Evolutionary conservation across 805 yeast species (phyloP).

Genomic region (Teunomyces gatunensis): DNA sequence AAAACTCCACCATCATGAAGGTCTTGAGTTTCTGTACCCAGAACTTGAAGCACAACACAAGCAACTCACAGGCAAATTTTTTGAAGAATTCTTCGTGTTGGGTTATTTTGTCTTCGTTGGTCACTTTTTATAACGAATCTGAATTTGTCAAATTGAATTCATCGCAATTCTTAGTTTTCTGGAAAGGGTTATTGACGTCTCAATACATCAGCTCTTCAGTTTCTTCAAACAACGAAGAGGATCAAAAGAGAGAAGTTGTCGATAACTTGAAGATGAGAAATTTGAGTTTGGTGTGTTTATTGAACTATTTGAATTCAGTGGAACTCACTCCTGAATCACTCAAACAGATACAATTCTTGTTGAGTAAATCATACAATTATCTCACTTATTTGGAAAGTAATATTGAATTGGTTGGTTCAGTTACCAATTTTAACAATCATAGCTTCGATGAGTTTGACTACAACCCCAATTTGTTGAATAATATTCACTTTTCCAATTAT

Average conservation of each 20-base stretch:
- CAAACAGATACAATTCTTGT: slow-evolving; percentile 40
- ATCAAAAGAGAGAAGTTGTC: slow-evolving; percentile 26
- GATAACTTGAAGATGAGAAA: slow-evolving; percentile 37
- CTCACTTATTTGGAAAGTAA: slow-evolving; percentile 39
- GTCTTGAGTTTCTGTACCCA: slow-evolving; percentile 46
- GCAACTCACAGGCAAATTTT: slow-evolving; percentile 16
- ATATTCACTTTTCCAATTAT: slow-evolving; percentile 27
- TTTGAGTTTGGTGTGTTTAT: slow-evolving; percentile 37
- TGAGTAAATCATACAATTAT: slow-evolving; percentile 41
- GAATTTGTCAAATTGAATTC: slow-evolving; percentile 44
- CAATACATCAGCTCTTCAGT: slow-evolving; percentile 30
- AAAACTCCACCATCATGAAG: slow-evolving; percentile 40
- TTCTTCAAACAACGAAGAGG: slow-evolving; percentile 13
- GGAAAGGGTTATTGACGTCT: slow-evolving; percentile 44
- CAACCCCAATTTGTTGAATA: slow-evolving; percentile 28
- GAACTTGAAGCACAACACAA: slow-evolving; percentile 36
- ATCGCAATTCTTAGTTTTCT: slow-evolving; percentile 42
- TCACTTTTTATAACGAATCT: slow-evolving; percentile 38
- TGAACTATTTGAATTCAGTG: slow-evolving; percentile 37
- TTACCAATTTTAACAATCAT: slow-evolving; percentile 30
- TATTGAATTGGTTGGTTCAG: slow-evolving; percentile 27
- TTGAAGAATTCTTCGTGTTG: slow-evolving; percentile 37
- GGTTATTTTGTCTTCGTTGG: slow-evolving; percentile 40
- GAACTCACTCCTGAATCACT: slow-evolving; percentile 39
- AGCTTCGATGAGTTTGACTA: slow-evolving; percentile 29